A percentile compares a stretch with the other conserved stretches of the same genome.
phyloP scores from a whole-genome alignment of 2,329 filamentous ascomycete genomes.

The Colletotrichum spaethianum region DNA sequence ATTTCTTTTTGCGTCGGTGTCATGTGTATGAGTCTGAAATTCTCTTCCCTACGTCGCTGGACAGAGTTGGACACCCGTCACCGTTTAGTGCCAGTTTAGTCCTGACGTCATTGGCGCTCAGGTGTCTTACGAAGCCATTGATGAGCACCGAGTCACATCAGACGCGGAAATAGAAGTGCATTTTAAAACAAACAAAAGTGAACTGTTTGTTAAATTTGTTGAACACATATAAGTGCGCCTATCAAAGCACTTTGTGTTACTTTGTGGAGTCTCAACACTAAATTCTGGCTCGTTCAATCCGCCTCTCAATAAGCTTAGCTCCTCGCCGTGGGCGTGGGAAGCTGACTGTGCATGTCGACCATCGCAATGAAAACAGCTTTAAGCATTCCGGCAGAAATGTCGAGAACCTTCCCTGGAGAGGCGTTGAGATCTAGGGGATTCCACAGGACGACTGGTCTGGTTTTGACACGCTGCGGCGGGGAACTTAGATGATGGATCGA shows the following conservation, averaged over 20 bases:
- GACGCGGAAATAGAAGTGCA: not conserved
- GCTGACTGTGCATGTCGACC: not conserved
- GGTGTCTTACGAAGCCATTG: not conserved
- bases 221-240: not conserved
- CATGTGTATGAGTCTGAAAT: no score
- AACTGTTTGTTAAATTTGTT: not conserved
- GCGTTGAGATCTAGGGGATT: no score
- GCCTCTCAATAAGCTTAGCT: not conserved
- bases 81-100: not conserved
- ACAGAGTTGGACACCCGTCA: not conserved
- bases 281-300: not conserved
- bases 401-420: not conserved
- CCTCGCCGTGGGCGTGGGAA: no score
- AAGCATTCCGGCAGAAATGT: no score
- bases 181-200: not conserved
- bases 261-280: not conserved
- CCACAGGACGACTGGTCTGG: not conserved
- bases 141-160: no score
- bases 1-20: accelerated
- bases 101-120: slow-evolving; percentile 9
- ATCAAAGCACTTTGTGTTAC: no score
- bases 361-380: not conserved
- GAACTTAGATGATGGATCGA: slow-evolving; percentile 12
- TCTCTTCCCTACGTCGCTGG: not conserved
- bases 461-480: not conserved